Evolutionary conservation across 1,284 basidiomycete genomes (phyloP), one percentile per base, ranked within the genome.

Genomic region (Thecaphora thlaspeos): DNA sequence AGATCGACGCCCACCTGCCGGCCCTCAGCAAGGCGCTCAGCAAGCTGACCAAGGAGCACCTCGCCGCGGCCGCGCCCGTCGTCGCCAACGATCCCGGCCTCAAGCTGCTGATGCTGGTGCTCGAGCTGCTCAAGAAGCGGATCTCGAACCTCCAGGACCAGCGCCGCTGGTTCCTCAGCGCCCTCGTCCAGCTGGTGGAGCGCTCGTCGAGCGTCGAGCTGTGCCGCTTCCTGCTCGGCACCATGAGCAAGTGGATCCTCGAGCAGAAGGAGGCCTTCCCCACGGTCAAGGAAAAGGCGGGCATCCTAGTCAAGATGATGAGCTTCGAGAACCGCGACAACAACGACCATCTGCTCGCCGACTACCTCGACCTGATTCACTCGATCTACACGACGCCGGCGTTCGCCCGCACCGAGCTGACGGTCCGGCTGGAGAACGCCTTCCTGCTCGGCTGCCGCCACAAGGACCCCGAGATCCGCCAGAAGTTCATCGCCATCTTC

Each of bases 271-370:
- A 78, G 56, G 45, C 68, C 11, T 78, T 77, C 65, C 91, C 93
- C 1, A 91, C 89, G 0, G 88, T 91, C 83, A 96, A 96, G 80
- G 96, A 99, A 80, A 98, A 97, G 79, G 89, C 93, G 1, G 87
- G 84, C 28, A 81, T 98, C 32, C 79, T 98, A 58, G 85, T 90
- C 75, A 92, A 91, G 79, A 96, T 99, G 91, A 84, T 86, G 26
- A 82, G 84, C 18, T 95, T 90, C 76, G 94, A 98, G 80, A 61
- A 69, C 17, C 83, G 83, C 38, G 86, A 89, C 43, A 87, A 89
- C 43, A 87, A 86, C 56, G 82, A 84, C 24, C 85, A 70, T 12
- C 82, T 98, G 4, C 90, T 90, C 79, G 85, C 87, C 54, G 85
- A 87, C 45, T 98, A 92, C 76, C 82, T 98, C 55, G 87, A 91